Conservation (phyloP, 1,284 basidiomycete genomes). For the Apiotrichum domesticum region DNA sequence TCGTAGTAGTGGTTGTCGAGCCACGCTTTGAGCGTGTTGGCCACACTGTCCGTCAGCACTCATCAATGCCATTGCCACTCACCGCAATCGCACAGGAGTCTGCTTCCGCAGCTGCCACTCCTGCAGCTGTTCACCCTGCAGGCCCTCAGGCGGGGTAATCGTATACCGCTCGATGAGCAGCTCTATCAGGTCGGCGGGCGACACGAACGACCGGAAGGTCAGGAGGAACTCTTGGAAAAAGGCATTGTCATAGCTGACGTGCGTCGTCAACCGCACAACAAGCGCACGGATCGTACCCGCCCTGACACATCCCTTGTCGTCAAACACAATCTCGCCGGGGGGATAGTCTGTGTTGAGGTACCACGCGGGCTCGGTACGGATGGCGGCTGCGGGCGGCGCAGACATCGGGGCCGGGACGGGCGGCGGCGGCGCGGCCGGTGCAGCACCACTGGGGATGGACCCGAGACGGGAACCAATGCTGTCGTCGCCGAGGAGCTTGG, state of each 20-base stretch:
- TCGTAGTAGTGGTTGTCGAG: slow-evolving; percentile 72
- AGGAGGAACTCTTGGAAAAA: slow-evolving; percentile 92
- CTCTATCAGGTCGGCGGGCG: slow-evolving; percentile 75
- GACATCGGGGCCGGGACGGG: slow-evolving; percentile 2
- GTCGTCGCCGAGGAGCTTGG: slow-evolving; percentile 64
- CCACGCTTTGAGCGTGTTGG: slow-evolving; percentile 78
- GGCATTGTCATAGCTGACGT: slow-evolving; percentile 60
- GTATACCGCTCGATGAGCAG: slow-evolving; percentile 79
- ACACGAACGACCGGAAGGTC: slow-evolving; percentile 95
- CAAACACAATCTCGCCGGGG: slow-evolving; percentile 73
- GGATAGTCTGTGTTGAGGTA: slow-evolving; percentile 76
- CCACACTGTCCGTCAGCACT: slow-evolving; percentile 53
- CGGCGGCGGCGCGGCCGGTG: background rate
- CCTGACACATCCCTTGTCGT: slow-evolving; percentile 72
- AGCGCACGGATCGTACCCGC: slow-evolving; percentile 82
- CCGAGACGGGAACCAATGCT: background rate
- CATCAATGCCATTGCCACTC: slow-evolving; percentile 21
- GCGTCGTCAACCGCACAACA: slow-evolving; percentile 83
- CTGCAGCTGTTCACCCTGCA: slow-evolving; percentile 61
- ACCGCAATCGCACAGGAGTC: slow-evolving; percentile 81
- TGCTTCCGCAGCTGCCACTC: slow-evolving; percentile 88
- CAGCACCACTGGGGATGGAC: background rate
- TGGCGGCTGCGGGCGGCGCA: slow-evolving; percentile 6
- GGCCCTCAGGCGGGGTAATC: slow-evolving; percentile 65
- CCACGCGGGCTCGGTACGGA: slow-evolving; percentile 60